Percentiles rank a stretch among this genome's conserved stretches.
Evolutionary conservation across 1,139 yeast species (phyloP).

Genomic region (Pichia terricola): DNA sequence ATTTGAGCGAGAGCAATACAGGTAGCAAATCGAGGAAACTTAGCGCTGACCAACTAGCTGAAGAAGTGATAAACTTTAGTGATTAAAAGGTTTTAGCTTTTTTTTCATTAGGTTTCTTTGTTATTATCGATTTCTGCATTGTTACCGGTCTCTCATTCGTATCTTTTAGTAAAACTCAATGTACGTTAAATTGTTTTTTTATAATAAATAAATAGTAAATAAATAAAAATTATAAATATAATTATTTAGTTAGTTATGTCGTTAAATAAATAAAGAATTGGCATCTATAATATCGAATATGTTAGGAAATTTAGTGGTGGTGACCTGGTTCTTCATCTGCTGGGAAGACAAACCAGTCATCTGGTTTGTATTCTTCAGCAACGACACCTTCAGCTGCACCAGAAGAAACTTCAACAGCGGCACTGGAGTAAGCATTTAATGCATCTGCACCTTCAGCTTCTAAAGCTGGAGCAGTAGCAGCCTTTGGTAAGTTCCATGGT

Average conservation of each 20-base stretch:
- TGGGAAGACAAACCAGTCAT: constrained; percentile 79
- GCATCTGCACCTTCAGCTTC: constrained; percentile 69
- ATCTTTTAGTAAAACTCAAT: too few relatives aligned
- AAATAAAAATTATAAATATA: too few relatives aligned
- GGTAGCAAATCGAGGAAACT: constrained; percentile 1
- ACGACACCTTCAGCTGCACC: constrained; percentile 34
- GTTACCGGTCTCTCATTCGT: too few relatives aligned
- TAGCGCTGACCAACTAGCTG: constrained; percentile 15
- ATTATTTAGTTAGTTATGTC: too few relatives aligned
- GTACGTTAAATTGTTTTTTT: too few relatives aligned
- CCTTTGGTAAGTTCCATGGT: constrained; percentile 69
- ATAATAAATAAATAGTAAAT: too few relatives aligned
- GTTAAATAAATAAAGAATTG: neutral
- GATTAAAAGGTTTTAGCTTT: too few relatives aligned
- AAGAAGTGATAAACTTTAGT: constrained; percentile 17
- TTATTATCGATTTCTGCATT: too few relatives aligned
- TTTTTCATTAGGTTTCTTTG: too few relatives aligned
- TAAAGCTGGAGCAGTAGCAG: constrained; percentile 62
- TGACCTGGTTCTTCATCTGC: constrained; percentile 58
- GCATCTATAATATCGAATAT: too few relatives aligned
- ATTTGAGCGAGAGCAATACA: neutral
- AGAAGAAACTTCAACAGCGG: constrained; percentile 62
- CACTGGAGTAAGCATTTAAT: constrained; percentile 62
- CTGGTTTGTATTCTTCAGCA: constrained; percentile 30
- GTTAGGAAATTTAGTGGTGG: constrained; percentile 25